Percentiles rank a stretch among this genome's conserved stretches.
phyloP scores from a whole-genome alignment of 2,329 filamentous ascomycete genomes.

The Coniella vitis region DNA sequence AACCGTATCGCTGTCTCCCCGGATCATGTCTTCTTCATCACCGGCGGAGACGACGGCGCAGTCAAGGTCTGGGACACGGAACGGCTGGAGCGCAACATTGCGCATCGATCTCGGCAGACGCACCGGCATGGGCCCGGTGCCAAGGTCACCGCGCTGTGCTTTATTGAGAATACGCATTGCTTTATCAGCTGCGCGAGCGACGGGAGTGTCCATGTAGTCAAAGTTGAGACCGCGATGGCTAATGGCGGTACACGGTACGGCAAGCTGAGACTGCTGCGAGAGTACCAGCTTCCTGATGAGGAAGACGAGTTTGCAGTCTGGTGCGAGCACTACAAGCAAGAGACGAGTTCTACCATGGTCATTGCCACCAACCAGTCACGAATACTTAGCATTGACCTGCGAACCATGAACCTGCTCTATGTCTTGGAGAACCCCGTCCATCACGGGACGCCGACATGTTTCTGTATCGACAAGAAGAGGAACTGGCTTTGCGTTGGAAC shows the following conservation, averaged over 20 bases:
- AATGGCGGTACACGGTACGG: conserved; percentile 63
- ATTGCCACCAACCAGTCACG: conserved; percentile 82
- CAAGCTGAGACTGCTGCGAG: conserved; percentile 67
- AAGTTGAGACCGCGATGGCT: conserved; percentile 52
- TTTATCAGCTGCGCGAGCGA: conserved; percentile 89
- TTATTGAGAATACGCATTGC: conserved; percentile 88
- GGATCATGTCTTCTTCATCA: conserved; percentile 92
- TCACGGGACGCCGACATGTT: conserved; percentile 86
- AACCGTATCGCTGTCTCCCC: conserved; percentile 77
- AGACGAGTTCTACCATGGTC: conserved; percentile 73
- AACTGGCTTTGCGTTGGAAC: conserved; percentile 92
- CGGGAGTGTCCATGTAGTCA: conserved; percentile 83
- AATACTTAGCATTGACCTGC: conserved; percentile 76
- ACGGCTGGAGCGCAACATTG: conserved; percentile 83
- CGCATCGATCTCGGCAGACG: conserved; percentile 78
- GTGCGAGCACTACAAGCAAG: conserved; percentile 85
- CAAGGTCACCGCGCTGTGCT: conserved; percentile 75
- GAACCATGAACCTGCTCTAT: conserved; percentile 78
- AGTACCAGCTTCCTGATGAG: conserved; percentile 62
- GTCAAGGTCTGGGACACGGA: conserved; percentile 92
- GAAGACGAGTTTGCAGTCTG: conserved; percentile 73
- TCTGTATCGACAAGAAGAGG: conserved; percentile 76
- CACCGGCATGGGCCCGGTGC: conserved; percentile 67
- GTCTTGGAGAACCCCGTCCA: conserved; percentile 80
- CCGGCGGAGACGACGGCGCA: conserved; percentile 81